These are phyloP conservation scores for Trametes sanguinea DNA, from an alignment of 768 basidiomycete species.

Conservation along the genomic window DNA sequence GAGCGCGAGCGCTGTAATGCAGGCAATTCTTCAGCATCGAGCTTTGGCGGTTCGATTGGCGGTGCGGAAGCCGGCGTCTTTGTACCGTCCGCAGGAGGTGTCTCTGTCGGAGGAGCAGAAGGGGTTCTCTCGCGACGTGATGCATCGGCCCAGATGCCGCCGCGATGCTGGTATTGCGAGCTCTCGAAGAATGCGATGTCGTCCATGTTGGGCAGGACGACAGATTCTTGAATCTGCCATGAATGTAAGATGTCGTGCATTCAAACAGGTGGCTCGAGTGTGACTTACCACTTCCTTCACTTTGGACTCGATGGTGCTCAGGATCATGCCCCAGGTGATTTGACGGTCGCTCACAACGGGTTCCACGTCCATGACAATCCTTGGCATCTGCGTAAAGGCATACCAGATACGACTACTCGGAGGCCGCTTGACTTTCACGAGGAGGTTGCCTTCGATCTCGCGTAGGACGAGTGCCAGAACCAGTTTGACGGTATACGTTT, in stretches of 20 bases:
- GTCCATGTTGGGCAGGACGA: slow-evolving; percentile 98
- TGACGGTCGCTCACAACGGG: slow-evolving; percentile 94
- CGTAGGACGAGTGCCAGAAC: slow-evolving; percentile 86
- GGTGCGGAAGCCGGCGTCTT: slow-evolving; percentile 41
- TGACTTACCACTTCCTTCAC: slow-evolving; percentile 82
- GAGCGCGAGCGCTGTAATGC: slow-evolving; percentile 34
- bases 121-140: slow-evolving; percentile 42
- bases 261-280: not conserved
- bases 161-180: slow-evolving; percentile 58
- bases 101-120: slow-evolving; percentile 5
- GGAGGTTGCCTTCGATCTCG: slow-evolving; percentile 87
- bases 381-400: slow-evolving; percentile 86
- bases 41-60: slow-evolving; percentile 20
- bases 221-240: slow-evolving; percentile 82
- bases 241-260: slow-evolving; percentile 6
- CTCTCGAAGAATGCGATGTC: slow-evolving; percentile 97
- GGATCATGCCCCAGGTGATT: slow-evolving; percentile 92
- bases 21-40: slow-evolving; percentile 19
- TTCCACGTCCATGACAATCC: slow-evolving; percentile 86
- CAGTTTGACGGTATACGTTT: slow-evolving; percentile 86
- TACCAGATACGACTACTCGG: slow-evolving; percentile 97
- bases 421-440: slow-evolving; percentile 90
- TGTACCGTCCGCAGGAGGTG: slow-evolving; percentile 26
- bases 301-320: slow-evolving; percentile 85
- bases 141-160: slow-evolving; percentile 89